phyloP scores from a whole-genome alignment of 2,329 filamentous ascomycete species.

The Calonectria naviculata region DNA sequence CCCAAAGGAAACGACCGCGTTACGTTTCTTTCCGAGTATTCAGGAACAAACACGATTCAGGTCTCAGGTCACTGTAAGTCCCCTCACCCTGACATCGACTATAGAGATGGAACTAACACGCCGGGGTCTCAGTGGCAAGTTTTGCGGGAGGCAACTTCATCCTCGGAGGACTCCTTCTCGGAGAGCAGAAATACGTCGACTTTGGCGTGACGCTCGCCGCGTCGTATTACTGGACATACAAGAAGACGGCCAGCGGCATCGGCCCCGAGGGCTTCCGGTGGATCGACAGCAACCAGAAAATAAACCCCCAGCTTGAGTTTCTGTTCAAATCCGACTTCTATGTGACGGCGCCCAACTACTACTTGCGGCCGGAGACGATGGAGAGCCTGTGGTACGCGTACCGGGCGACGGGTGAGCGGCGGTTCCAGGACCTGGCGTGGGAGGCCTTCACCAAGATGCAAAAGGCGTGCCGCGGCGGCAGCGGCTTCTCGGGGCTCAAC shows the following conservation, averaged over 20 bases:
- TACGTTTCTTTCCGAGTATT: constrained; percentile 75
- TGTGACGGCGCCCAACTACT: constrained; percentile 69
- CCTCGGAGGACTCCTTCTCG: constrained; percentile 79
- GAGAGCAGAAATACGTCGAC: constrained; percentile 73
- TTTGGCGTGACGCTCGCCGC: constrained; percentile 80
- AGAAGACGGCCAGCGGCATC: constrained; percentile 74
- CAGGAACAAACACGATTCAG: constrained; percentile 56
- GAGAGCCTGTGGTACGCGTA: constrained; percentile 91
- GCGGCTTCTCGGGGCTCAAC: constrained; percentile 73
- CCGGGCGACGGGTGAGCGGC: constrained; percentile 77
- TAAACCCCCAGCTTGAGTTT: constrained; percentile 62
- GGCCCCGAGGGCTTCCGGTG: constrained; percentile 80
- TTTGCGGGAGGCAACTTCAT: constrained; percentile 89
- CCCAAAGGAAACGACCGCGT: constrained; percentile 73
- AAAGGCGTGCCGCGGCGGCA: constrained; percentile 68
- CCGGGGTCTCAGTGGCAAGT: constrained; percentile 62
- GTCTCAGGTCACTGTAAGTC: constrained; percentile 62
- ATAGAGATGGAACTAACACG: constrained; percentile 46
- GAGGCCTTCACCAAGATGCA: constrained; percentile 79
- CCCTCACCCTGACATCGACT: fast-evolving
- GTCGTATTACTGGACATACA: constrained; percentile 81
- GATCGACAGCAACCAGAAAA: constrained; percentile 56
- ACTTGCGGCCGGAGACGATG: constrained; percentile 83
- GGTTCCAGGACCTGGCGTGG: constrained; percentile 89
- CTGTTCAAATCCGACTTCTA: constrained; percentile 79